These are phyloP conservation scores for Candida khao-thaluensis DNA, from an alignment of 805 yeast genomes.

Conservation along the genomic window DNA sequence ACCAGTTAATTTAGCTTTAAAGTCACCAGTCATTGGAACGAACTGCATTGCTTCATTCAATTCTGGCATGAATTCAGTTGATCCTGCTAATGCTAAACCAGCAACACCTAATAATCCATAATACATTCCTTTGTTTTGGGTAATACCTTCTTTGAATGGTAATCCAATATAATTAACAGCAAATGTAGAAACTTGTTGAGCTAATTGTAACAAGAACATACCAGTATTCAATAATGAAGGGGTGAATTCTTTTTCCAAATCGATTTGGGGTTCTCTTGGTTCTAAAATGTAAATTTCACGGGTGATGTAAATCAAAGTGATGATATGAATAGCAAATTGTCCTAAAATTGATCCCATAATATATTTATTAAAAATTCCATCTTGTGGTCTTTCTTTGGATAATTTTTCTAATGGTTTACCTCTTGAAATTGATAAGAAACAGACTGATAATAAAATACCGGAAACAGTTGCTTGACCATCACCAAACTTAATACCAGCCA, in stretches of 20 bases:
- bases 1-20: slow-evolving; percentile 74
- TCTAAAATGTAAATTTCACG: slow-evolving; percentile 80
- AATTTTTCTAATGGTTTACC: slow-evolving; percentile 88
- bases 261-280: slow-evolving; percentile 89
- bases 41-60: slow-evolving; percentile 87
- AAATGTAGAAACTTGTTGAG: slow-evolving; percentile 96
- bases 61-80: slow-evolving; percentile 94
- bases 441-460: slow-evolving; percentile 87
- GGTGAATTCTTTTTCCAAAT: slow-evolving; percentile 80
- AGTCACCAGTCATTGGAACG: slow-evolving; percentile 75
- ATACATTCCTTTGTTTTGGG: slow-evolving; percentile 94
- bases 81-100: slow-evolving; percentile 81
- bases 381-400: slow-evolving; percentile 93
- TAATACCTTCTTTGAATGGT: slow-evolving; percentile 90
- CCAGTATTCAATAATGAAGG: slow-evolving; percentile 96
- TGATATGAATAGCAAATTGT: slow-evolving; percentile 91
- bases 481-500: slow-evolving; percentile 97
- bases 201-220: slow-evolving; percentile 88
- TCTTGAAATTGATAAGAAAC: slow-evolving; percentile 92
- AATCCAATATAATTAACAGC: slow-evolving; percentile 97
- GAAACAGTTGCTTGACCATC: slow-evolving; percentile 97
- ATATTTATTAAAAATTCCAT: slow-evolving; percentile 91
- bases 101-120: slow-evolving; percentile 92
- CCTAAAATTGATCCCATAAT: slow-evolving; percentile 98
- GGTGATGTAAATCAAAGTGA: slow-evolving; percentile 78